phyloP scores from a whole-genome alignment of 1,284 basidiomycete species.

The Ustilago esculenta region DNA sequence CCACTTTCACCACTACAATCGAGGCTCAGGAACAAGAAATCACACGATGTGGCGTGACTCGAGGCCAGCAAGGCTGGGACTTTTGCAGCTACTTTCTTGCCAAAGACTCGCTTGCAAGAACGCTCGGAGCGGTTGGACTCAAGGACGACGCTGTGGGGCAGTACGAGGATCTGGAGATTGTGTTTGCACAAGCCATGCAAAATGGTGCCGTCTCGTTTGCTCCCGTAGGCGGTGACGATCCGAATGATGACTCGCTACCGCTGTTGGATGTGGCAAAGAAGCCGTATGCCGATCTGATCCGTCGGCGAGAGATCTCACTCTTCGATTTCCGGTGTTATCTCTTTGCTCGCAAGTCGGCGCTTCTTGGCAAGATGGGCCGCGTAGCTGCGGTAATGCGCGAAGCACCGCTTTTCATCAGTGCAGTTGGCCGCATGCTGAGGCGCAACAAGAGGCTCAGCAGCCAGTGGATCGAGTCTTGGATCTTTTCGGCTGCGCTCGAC shows the following conservation, averaged over 20 bases:
- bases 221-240: slow-evolving; percentile 43
- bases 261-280: slow-evolving; percentile 83
- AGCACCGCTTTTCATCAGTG: slow-evolving; percentile 77
- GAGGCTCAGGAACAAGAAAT: slow-evolving; percentile 55
- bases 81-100: slow-evolving; percentile 75
- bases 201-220: slow-evolving; percentile 54
- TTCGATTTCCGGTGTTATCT: slow-evolving; percentile 95
- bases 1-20: slow-evolving; percentile 82
- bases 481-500: slow-evolving; percentile 87
- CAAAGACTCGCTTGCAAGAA: slow-evolving; percentile 91
- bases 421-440: slow-evolving; percentile 80
- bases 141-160: slow-evolving; percentile 87
- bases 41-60: slow-evolving; percentile 26
- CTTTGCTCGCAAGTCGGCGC: slow-evolving; percentile 82
- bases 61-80: slow-evolving; percentile 48
- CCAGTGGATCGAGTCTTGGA: slow-evolving; percentile 89
- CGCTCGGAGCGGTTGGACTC: slow-evolving; percentile 88
- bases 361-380: slow-evolving; percentile 79
- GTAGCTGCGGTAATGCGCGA: slow-evolving; percentile 77
- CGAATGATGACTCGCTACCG: slow-evolving; percentile 80
- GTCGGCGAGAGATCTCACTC: slow-evolving; percentile 88
- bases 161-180: slow-evolving; percentile 89
- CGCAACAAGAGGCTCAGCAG: slow-evolving; percentile 72
- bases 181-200: slow-evolving; percentile 71
- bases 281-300: slow-evolving; percentile 85